Percentiles rank a stretch among this genome's conserved stretches.
These are phyloP conservation scores for Capsicum chinense DNA, from an alignment of 257 asterid genomes.

Conservation along the genomic window DNA sequence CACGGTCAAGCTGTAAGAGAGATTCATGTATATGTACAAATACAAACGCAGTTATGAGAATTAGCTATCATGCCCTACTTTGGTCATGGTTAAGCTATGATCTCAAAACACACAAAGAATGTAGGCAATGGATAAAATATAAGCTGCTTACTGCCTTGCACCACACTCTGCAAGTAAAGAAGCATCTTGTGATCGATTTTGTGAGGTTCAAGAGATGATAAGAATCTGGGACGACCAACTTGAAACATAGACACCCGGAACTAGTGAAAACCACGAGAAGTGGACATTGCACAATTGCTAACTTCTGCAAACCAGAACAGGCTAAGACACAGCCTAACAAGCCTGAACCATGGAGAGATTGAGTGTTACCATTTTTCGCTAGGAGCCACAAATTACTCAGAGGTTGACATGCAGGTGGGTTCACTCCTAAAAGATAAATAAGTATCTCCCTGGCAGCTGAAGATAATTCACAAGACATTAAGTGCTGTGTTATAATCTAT, in stretches of 20 bases:
- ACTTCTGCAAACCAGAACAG: slow-evolving; percentile 23
- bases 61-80: background rate
- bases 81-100: slow-evolving; percentile 17
- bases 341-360: slow-evolving; percentile 6
- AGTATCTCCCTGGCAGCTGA: slow-evolving; percentile 12
- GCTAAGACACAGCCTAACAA: background rate
- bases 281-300: background rate
- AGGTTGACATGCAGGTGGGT: background rate
- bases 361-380: background rate
- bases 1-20: background rate
- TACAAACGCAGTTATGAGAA: slow-evolving; percentile 24
- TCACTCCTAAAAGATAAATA: background rate
- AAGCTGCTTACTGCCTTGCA: background rate
- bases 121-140: background rate
- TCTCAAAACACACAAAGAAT: slow-evolving; percentile 16
- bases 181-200: background rate
- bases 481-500: slow-evolving; percentile 2
- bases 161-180: background rate
- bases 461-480: background rate
- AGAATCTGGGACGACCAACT: background rate
- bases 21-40: slow-evolving; percentile 29
- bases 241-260: background rate
- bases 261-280: background rate
- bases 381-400: background rate
- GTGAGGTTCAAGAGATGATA: slow-evolving; percentile 17